phyloP scores from a whole-genome alignment of 148 eudicot genomes.

The Vaccinium corymbosum region DNA sequence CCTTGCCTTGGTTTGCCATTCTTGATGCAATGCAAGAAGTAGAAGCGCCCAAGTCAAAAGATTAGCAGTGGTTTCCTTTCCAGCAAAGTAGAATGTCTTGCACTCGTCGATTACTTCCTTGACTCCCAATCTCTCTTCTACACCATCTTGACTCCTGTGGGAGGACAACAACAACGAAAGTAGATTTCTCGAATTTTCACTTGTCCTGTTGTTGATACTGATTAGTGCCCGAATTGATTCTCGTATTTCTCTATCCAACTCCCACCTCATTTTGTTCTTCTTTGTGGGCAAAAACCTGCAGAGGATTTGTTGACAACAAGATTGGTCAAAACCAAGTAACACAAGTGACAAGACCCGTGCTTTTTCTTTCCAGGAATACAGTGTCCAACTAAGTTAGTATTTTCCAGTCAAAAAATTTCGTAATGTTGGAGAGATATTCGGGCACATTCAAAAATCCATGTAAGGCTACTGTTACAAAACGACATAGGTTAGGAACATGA shows the following conservation, averaged over 20 bases:
- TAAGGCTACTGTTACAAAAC: too few species aligned
- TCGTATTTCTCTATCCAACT: conserved; percentile 61
- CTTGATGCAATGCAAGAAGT: conserved; percentile 58
- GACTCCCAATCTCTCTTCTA: conserved; percentile 39
- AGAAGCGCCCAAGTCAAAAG: conserved; percentile 71
- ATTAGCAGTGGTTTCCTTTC: conserved; percentile 81
- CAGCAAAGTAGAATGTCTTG: conserved; percentile 88
- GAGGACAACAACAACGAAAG: conserved; percentile 44
- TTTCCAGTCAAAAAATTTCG: too few species aligned
- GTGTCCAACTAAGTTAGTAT: too few species aligned
- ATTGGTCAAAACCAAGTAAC: background rate
- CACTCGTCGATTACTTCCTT: conserved; percentile 76
- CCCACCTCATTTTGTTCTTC: conserved; percentile 61
- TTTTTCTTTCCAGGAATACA: too few species aligned
- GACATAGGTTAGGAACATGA: too few species aligned
- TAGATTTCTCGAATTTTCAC: conserved; percentile 39
- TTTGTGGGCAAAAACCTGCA: conserved; percentile 69
- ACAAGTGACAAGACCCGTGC: background rate
- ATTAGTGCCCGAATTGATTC: conserved; percentile 48
- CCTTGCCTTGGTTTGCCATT: conserved; percentile 70
- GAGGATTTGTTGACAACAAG: background rate
- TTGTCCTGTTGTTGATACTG: conserved; percentile 22
- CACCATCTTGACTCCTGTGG: conserved; percentile 34
- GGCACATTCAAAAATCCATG: too few species aligned
- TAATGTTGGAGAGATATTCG: too few species aligned